Evolutionary conservation across 345 rosid genomes (phyloP).

Genomic region (Camelina laxa): DNA sequence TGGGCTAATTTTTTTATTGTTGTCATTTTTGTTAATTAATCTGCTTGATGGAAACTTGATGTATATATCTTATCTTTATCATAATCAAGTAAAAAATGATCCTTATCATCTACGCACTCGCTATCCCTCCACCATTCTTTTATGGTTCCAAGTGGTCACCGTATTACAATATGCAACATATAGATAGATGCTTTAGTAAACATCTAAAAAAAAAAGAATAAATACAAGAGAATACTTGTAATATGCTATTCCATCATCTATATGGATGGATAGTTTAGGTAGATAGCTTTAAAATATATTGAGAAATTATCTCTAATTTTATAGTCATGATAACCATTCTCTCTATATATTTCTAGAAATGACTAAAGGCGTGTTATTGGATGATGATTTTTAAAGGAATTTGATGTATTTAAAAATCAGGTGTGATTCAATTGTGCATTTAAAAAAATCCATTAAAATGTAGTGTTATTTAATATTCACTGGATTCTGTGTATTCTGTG

Average conservation of each 20-base stretch:
- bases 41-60: slow-evolving; percentile 21
- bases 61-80: slow-evolving; percentile 17
- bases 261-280: slow-evolving; percentile 9
- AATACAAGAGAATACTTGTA: slow-evolving; percentile 10
- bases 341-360: not conserved
- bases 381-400: too few relatives aligned
- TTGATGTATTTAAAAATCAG: too few relatives aligned
- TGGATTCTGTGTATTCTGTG: too few relatives aligned
- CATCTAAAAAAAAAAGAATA: slow-evolving; percentile 19
- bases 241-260: slow-evolving; percentile 8
- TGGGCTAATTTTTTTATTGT: too few relatives aligned
- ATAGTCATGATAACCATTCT: not conserved
- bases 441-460: too few relatives aligned
- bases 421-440: too few relatives aligned
- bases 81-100: slow-evolving; percentile 9
- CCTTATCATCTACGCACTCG: slow-evolving; percentile 35
- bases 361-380: too few relatives aligned
- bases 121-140: slow-evolving; percentile 43
- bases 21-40: not conserved
- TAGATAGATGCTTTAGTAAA: slow-evolving; percentile 17
- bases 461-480: too few relatives aligned
- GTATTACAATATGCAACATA: slow-evolving; percentile 32
- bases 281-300: not conserved
- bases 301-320: not conserved
- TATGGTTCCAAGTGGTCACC: slow-evolving; percentile 26